Evolutionary conservation across 495 filamentous ascomycete genomes (phyloP).

Genomic region (Penicillium manginii): DNA sequence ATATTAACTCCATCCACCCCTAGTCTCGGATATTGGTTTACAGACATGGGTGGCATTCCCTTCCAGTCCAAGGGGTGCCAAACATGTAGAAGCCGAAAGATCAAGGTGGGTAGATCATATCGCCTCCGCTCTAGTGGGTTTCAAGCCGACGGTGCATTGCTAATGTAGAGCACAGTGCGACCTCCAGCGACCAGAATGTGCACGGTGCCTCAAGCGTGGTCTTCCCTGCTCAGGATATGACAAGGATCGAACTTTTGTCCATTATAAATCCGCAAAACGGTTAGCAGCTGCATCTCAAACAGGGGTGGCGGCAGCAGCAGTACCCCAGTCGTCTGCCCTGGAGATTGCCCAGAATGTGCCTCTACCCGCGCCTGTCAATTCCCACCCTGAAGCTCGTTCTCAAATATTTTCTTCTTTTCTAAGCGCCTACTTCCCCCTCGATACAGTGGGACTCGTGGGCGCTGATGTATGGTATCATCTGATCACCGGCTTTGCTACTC

Average conservation of each 20-base stretch:
- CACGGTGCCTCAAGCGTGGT: neutral
- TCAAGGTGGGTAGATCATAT: conserved; percentile 1
- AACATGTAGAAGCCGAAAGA: conserved; percentile 3
- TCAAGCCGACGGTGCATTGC: neutral
- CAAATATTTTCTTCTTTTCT: neutral
- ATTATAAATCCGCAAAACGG: neutral
- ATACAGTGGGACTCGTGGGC: neutral
- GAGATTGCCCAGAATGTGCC: neutral
- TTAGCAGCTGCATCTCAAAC: neutral
- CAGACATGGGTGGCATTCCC: neutral
- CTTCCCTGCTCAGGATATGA: neutral
- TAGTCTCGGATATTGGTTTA: neutral
- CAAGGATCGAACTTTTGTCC: conserved; percentile 1
- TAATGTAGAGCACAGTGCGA: neutral
- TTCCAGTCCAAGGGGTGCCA: conserved; percentile 1
- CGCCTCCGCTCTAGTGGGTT: neutral
- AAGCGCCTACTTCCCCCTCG: neutral
- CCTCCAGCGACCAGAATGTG: conserved; percentile 2
- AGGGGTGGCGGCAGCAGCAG: neutral
- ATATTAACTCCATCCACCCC: neutral
- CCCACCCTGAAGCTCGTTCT: neutral
- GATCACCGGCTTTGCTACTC: neutral
- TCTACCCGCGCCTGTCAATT: neutral
- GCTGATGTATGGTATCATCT: conserved; percentile 2
- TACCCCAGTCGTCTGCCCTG: neutral